These are phyloP conservation scores for Physaria fendleri DNA, from an alignment of 345 rosid species.

Conservation along the genomic window DNA sequence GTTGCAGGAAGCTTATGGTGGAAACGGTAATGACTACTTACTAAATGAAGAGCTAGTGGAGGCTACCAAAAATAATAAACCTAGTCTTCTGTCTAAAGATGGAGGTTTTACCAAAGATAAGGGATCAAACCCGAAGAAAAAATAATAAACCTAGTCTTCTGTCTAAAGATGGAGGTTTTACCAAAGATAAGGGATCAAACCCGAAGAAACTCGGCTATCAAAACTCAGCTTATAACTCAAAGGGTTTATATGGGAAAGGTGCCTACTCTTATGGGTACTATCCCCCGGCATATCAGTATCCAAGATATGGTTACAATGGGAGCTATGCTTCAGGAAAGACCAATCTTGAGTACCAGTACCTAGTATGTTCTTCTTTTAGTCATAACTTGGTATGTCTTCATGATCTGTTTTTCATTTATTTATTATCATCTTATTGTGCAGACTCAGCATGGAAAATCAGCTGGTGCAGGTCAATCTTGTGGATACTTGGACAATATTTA, in stretches of 20 bases:
- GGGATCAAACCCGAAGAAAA: slow-evolving; percentile 33
- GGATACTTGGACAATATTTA: slow-evolving; percentile 49
- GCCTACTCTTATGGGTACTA: slow-evolving; percentile 28
- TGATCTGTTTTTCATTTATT: neutral
- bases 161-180: slow-evolving; percentile 26
- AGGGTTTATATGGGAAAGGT: slow-evolving; percentile 37
- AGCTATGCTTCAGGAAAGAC: slow-evolving; percentile 47
- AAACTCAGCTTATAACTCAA: slow-evolving; percentile 32
- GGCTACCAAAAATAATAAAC: slow-evolving; percentile 31
- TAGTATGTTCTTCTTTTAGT: slow-evolving; percentile 32
- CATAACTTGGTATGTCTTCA: neutral
- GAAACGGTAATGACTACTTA: slow-evolving; percentile 8
- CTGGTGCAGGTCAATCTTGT: slow-evolving; percentile 37
- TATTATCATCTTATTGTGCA: neutral
- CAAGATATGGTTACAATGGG: slow-evolving; percentile 43
- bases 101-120: slow-evolving; percentile 33
- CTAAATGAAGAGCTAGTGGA: slow-evolving; percentile 1
- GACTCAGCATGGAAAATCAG: slow-evolving; percentile 39
- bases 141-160: slow-evolving; percentile 22
- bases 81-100: slow-evolving; percentile 17
- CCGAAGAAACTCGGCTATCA: slow-evolving; percentile 39
- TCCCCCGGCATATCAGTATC: slow-evolving; percentile 40
- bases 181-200: slow-evolving; percentile 35
- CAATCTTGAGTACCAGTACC: slow-evolving; percentile 32
- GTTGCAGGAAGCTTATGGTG: slow-evolving; percentile 28